phyloP scores from a whole-genome alignment of 139 green algal genomes.

The Edaphochlamys debaryana region DNA sequence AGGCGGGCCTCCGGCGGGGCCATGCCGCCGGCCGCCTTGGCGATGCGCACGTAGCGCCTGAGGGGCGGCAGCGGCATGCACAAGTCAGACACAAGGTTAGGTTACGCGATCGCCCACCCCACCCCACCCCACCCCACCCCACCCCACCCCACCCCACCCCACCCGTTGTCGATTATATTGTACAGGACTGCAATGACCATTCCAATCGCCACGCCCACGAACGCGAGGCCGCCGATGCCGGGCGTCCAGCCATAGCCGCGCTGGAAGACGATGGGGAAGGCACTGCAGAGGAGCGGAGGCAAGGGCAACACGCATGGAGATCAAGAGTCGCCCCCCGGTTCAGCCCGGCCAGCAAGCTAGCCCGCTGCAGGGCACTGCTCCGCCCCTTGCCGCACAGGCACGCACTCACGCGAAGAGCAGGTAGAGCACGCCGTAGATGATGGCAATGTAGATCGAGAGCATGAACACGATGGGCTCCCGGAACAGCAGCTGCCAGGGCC shows the following conservation, averaged over 20 bases:
- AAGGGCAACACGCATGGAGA: too few species aligned
- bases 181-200: conserved; percentile 18
- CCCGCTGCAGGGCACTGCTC: too few species aligned
- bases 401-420: conserved; percentile 13
- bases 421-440: conserved; percentile 36
- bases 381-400: too few species aligned
- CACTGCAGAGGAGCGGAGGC: too few species aligned
- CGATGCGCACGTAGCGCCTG: conserved; percentile 15
- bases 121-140: too few species aligned
- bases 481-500: conserved; percentile 26
- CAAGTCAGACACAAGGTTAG: too few species aligned
- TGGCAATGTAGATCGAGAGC: conserved; percentile 24
- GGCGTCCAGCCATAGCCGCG: background rate
- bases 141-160: too few species aligned
- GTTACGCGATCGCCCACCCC: too few species aligned
- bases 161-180: conserved; percentile 29
- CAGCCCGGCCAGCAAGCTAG: too few species aligned
- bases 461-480: conserved; percentile 33
- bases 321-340: too few species aligned
- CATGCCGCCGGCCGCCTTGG: background rate
- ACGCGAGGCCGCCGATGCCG: conserved; percentile 21
- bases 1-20: conserved; percentile 27
- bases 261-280: background rate
- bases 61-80: background rate
- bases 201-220: conserved; percentile 13